Evolutionary conservation across 2,329 filamentous ascomycete species (phyloP), one percentile per base, ranked within the genome.

Genomic region (Aspergillus sp.): DNA sequence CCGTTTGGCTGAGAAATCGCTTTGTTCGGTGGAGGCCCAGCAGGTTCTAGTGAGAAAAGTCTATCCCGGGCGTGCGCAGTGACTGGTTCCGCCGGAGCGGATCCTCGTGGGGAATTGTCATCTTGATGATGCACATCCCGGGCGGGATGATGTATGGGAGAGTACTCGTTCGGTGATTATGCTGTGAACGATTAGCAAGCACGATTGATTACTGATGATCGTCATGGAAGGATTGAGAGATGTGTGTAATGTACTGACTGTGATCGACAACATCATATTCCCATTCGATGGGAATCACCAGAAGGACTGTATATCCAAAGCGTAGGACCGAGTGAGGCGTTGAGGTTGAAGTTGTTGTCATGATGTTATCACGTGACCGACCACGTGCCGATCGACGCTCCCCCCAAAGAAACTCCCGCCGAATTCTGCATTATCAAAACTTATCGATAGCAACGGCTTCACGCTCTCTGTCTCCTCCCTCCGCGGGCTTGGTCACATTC

Each of bases 1-100:
- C 35, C 48, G 52, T 48, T 54, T 19, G 38, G 61, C 57, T 62
- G 59, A 63, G 57, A 60, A 60, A 60, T 59, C 47, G 35, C 44
- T 14, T 32, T 4, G 1, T 24, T 43, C 17, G 19, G 19, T 47
- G 40, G 22, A 17, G 38, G 26, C 33, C 11, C 19, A 19, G 14
- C 17, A 42, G 19, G 7, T 17, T 17, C 40, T 20, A 42, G 40
- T n/a, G 40, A 42, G 16, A 42, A 45, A 45, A 30, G 13, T 24
- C 13, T 45, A 22, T 32, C 32, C 43, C 43, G 26, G 5, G 8
- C 26, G 26, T 30, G 26, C 40, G 22, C 16, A 5, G 13, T 42
- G 40, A 42, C 19, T 38, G 26, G 26, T 9, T 30, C 26, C 26
- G 26, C 35, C 35, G 35, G 4, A 38, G 35, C 35, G 13, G 35